Evolutionary conservation across 2,329 filamentous ascomycete species (phyloP), one percentile per base, ranked within the genome.

Genomic region (Capronia epimyces): DNA sequence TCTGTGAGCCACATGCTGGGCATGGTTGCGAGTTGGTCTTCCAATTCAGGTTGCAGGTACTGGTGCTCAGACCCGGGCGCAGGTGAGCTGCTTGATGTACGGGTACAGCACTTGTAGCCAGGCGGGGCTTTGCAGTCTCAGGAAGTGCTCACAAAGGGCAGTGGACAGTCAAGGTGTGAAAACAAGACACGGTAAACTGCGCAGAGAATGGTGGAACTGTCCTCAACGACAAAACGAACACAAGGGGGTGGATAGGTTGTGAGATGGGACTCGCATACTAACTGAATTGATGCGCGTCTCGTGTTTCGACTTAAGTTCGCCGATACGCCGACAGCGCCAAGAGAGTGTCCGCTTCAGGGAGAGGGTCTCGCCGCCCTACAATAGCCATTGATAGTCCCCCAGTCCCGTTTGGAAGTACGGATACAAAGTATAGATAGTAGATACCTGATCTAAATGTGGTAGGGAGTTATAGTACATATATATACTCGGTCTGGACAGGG

Each of bases 1-100:
- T 97, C 91, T 64, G 90, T 87, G 66, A 97, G 79, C 91, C 91
- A 97, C 87, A 95, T 94, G 55, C 88, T 86, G 66, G 86, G 86
- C 86, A 90, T 87, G 46, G 69, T 79, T 65, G 57, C 44, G 27
- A 37, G 16, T 18, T 37, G 13, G 4, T 37, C 15, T 21, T 25
- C 41, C 43, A 43, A 34, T 13, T 10, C 4, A 21, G 15, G 15
- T 18, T 16, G 21, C 6, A 46, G 21, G 8, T 12, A 34, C 3
- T 21, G 16, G 49, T 3, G 32, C 15, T 40, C 10, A 18, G n/a
- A n/a, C n/a, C n/a, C n/a, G n/a, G n/a, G n/a, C n/a, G 16, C 24
- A 29, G 21, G 40, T 9, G 15, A n/a, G 15, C 10, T 22, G 15
- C 8, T 1, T 9, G 15, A 32, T 48, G 27, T 13, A 18, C 24